phyloP scores from a whole-genome alignment of 1,284 basidiomycete species.

The Cerioporus squamosus region DNA sequence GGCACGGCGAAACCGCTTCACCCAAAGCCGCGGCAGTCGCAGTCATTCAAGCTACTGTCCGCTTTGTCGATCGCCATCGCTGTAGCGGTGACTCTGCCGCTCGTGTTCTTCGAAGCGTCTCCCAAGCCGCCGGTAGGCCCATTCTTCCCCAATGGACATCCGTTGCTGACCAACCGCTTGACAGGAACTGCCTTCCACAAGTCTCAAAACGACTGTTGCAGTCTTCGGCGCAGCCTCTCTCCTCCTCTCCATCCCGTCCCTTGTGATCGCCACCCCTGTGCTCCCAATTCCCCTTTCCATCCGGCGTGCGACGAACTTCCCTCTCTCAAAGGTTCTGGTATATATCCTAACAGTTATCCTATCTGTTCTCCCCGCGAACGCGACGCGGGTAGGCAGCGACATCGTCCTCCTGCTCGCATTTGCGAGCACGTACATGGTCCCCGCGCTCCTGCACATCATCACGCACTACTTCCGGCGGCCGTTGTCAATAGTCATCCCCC shows the following conservation, averaged over 20 bases:
- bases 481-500: conserved; percentile 67
- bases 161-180: too few relatives aligned
- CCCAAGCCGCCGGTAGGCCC: conserved; percentile 45
- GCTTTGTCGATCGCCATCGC: conserved; percentile 52
- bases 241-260: conserved; percentile 60
- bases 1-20: conserved; percentile 42
- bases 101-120: conserved; percentile 55
- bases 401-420: conserved; percentile 52
- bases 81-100: conserved; percentile 55
- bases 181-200: conserved; percentile 27
- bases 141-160: too few relatives aligned
- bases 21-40: conserved; percentile 51
- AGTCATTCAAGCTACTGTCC: conserved; percentile 64
- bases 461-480: conserved; percentile 73
- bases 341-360: conserved; percentile 47
- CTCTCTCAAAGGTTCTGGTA: conserved; percentile 50
- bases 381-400: conserved; percentile 48
- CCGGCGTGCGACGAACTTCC: conserved; percentile 47
- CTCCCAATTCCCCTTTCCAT: conserved; percentile 49
- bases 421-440: conserved; percentile 60
- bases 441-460: conserved; percentile 66
- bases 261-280: conserved; percentile 58
- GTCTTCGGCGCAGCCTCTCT: conserved; percentile 57
- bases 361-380: conserved; percentile 43
- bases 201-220: conserved; percentile 40